phyloP scores from a whole-genome alignment of 164 flowering plant genomes.

The Chimonanthus salicifolius region DNA sequence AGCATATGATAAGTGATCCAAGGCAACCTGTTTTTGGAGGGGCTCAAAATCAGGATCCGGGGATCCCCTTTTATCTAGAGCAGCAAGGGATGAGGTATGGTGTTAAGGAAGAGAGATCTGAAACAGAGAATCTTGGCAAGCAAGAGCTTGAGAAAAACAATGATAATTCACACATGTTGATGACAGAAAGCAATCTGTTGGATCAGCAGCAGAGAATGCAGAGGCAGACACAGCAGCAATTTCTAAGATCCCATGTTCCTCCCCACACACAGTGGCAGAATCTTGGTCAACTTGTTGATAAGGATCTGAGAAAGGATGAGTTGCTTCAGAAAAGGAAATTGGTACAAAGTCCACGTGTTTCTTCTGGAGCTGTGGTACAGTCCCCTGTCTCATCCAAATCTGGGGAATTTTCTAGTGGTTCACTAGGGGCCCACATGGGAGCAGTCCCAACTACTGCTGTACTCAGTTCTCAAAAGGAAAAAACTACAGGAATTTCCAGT shows the following conservation, averaged over 20 bases:
- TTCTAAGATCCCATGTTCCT: slow-evolving; percentile 47
- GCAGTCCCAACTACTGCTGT: slow-evolving; percentile 34
- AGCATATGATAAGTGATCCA: slow-evolving; percentile 18
- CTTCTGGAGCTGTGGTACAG: slow-evolving; percentile 61
- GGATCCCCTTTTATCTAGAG: slow-evolving; percentile 36
- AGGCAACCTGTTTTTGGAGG: slow-evolving; percentile 40
- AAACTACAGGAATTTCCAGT: slow-evolving; percentile 44
- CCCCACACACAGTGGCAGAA: slow-evolving; percentile 65
- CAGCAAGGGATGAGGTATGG: slow-evolving; percentile 45
- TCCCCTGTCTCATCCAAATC: slow-evolving; percentile 88
- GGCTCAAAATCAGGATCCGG: slow-evolving; percentile 48
- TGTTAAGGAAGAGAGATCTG: slow-evolving; percentile 65
- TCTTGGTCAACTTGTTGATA: slow-evolving; percentile 54
- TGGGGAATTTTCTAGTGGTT: slow-evolving; percentile 84
- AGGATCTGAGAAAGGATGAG: slow-evolving; percentile 70
- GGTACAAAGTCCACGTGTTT: slow-evolving; percentile 75
- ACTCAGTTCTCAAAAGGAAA: slow-evolving; percentile 63
- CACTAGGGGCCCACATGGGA: slow-evolving; percentile 63
- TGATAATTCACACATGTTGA: slow-evolving; percentile 34
- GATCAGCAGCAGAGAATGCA: slow-evolving; percentile 54
- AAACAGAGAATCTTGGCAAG: slow-evolving; percentile 49
- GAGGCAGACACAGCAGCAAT: slow-evolving; percentile 45
- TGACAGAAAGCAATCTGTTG: slow-evolving; percentile 37
- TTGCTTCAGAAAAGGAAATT: slow-evolving; percentile 61
- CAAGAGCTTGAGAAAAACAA: slow-evolving; percentile 34